phyloP scores from a whole-genome alignment of 179 eudicot species.

The Carnegiea gigantea region DNA sequence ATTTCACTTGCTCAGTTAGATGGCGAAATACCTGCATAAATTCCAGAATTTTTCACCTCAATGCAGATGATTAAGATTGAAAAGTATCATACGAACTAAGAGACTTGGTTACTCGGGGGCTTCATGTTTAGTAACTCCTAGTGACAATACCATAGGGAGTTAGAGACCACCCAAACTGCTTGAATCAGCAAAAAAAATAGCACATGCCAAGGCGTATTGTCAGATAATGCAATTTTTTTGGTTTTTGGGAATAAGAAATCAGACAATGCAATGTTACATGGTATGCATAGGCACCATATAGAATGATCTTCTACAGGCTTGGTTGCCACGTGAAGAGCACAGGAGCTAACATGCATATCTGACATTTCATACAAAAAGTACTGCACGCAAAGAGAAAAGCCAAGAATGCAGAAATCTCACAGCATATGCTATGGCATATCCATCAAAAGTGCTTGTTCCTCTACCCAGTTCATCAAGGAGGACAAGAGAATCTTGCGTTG shows the following conservation, averaged over 20 bases:
- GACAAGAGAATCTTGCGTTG: slow-evolving; percentile 90
- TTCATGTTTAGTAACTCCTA: background rate
- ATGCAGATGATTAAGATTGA: background rate
- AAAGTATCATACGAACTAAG: background rate
- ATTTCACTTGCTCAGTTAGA: slow-evolving; percentile 84
- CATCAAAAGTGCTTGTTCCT: slow-evolving; percentile 98
- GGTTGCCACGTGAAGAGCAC: slow-evolving; percentile 10
- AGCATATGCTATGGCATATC: slow-evolving; percentile 99
- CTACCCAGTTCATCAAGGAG: slow-evolving; percentile 98
- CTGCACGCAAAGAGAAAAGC: slow-evolving; percentile 15
- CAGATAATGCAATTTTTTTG: background rate
- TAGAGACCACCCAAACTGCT: background rate
- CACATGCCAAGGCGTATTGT: background rate
- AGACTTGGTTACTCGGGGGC: background rate
- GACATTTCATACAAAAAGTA: background rate
- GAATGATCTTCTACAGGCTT: background rate
- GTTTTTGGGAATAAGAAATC: background rate
- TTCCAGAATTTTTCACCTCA: background rate
- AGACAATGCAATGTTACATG: background rate
- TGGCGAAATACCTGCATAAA: slow-evolving; percentile 80
- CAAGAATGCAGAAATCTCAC: slow-evolving; percentile 46
- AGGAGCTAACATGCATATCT: background rate
- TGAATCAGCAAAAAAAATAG: background rate
- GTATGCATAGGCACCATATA: background rate
- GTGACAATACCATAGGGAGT: background rate